These are phyloP conservation scores for Candida michaelii DNA, from an alignment of 805 yeast genomes.

Conservation along the genomic window DNA sequence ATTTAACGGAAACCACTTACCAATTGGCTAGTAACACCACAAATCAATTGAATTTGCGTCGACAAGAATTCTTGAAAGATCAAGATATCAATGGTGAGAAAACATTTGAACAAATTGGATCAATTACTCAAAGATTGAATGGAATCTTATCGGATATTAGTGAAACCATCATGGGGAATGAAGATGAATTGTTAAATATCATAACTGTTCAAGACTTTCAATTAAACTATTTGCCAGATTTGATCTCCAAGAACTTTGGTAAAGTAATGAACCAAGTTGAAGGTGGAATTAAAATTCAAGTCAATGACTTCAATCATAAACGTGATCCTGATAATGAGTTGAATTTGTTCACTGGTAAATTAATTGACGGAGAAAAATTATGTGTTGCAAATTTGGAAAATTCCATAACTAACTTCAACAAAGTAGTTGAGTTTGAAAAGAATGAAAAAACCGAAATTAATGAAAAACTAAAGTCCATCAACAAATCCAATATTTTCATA, in stretches of 20 bases:
- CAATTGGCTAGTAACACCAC: constrained; percentile 48
- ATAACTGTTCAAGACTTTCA: constrained; percentile 62
- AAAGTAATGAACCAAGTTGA: constrained; percentile 73
- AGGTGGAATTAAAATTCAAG: constrained; percentile 66
- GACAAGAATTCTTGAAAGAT: constrained; percentile 33
- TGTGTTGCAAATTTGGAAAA: constrained; percentile 84
- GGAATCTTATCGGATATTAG: constrained; percentile 36
- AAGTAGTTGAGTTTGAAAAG: constrained; percentile 19
- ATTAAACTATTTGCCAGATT: constrained; percentile 45
- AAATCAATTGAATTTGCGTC: constrained; percentile 38
- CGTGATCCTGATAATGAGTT: constrained; percentile 43
- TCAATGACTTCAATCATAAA: constrained; percentile 46
- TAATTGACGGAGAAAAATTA: constrained; percentile 83
- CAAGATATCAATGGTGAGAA: constrained; percentile 17
- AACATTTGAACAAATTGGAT: constrained; percentile 27
- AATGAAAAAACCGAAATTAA: constrained; percentile 18
- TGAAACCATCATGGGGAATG: constrained; percentile 51
- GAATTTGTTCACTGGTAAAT: constrained; percentile 72
- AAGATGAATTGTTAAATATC: constrained; percentile 43
- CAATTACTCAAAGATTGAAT: constrained; percentile 30
- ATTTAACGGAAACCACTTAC: constrained; percentile 49
- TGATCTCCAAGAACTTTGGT: constrained; percentile 55
- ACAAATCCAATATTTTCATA: constrained; percentile 63
- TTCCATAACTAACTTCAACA: constrained; percentile 49
- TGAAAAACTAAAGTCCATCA: constrained; percentile 22